phyloP scores from a whole-genome alignment of 257 asterid genomes.

The Solanum chaucha region DNA sequence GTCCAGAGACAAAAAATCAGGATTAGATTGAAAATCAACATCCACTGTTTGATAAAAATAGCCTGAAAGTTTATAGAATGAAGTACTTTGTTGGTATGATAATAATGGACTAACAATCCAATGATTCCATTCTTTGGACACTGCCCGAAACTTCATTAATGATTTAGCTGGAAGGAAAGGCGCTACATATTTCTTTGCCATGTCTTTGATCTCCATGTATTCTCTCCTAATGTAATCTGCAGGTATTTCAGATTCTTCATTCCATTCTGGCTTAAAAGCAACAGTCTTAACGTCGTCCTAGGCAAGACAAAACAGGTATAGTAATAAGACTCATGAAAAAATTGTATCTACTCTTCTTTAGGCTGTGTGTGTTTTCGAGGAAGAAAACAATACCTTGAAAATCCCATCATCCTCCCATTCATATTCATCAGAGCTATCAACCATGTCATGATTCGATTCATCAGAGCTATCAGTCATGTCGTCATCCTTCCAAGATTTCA shows the following conservation, averaged over 20 bases:
- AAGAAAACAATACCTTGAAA: not conserved
- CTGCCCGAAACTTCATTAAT: slow-evolving; percentile 17
- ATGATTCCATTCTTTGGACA: slow-evolving; percentile 34
- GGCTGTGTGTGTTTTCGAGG: not conserved
- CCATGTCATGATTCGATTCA: not conserved
- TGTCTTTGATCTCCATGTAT: slow-evolving; percentile 12
- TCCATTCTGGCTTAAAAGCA: not conserved
- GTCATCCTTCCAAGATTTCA: not conserved
- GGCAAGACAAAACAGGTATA: not conserved
- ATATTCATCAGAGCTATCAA: not conserved
- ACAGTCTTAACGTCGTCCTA: not conserved
- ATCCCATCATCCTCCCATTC: not conserved
- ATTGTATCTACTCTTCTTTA: not conserved
- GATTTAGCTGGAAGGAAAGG: slow-evolving; percentile 46
- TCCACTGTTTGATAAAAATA: slow-evolving; percentile 12
- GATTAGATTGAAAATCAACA: not conserved
- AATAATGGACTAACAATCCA: slow-evolving; percentile 32
- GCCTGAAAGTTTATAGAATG: slow-evolving; percentile 30
- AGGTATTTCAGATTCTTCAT: not conserved
- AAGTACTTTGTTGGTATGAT: slow-evolving; percentile 26
- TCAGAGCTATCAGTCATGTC: not conserved
- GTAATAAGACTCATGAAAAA: not conserved
- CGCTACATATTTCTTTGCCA: slow-evolving; percentile 13
- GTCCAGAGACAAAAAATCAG: slow-evolving; percentile 12
- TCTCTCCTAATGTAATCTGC: not conserved